Base-by-base conservation (phyloP, 2,329 filamentous ascomycete genomes). In the Grosmannia huntii region DNA sequence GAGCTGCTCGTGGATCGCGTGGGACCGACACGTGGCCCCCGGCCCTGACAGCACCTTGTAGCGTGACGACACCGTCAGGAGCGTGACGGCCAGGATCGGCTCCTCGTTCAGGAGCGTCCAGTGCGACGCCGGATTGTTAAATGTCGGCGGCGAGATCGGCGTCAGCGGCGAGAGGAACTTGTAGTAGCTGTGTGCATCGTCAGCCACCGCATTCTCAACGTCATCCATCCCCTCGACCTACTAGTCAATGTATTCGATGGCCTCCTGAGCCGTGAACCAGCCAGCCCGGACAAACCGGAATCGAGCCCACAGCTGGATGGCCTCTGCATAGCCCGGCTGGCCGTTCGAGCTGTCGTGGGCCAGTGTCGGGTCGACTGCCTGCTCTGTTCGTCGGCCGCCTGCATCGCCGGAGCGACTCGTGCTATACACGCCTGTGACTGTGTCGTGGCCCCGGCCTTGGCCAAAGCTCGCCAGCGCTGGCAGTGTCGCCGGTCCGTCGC, bases 271-370 rank as follows among this genome's bases (percentile, higher is more conserved):
- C 0, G 90, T 95, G 69, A 99, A 94, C 92, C 92, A 97, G 11
- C 94, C 94, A 10, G 90, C 90, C 57, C 90, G 85, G n/a, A 97
- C 92, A 68, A 97, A 97, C 50, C 91, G 85, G 69, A 96, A 91
- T 62, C 90, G 80, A 2, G 86, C 84, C 94, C 94, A 99, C n/a
- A 90, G 87, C 66, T 83, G 85, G 60, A 96, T 73, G 0, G 91
- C 91, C 59, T 87, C 82, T 49, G 80, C 73, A 64, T 85, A 85
- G 55, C 83, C 77, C 33, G 77, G 74, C 61, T 82, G 76, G 55
- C 73, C 64, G 61, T 75, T 70, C 61, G 75, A 65, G 59, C 75
- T 71, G 48, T 5, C 76, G 65, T 62, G 74, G 72, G 61, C 71
- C 72, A 53, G 77, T 66, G 57, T 72, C 6, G 75, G 75, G 52